Percentiles rank a stretch among this genome's conserved stretches.
Conservation (phyloP, 352 stramenopile species). For the Globisporangium heterothallicum region DNA sequence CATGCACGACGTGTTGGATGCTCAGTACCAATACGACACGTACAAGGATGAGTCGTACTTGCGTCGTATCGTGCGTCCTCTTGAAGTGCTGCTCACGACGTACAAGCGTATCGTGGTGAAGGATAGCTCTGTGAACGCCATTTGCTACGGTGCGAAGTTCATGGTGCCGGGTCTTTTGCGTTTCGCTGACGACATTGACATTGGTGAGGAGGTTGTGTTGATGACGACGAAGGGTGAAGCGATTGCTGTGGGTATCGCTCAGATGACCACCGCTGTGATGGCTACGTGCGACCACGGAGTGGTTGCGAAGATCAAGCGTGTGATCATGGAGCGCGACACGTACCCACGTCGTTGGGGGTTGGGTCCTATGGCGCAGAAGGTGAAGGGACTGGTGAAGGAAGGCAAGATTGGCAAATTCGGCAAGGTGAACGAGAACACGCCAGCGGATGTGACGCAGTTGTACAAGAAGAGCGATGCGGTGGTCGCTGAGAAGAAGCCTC, state of each 20-base stretch:
- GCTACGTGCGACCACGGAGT: slow-evolving; percentile 99
- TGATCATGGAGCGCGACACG: slow-evolving; percentile 99
- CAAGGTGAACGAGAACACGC: slow-evolving; percentile 87
- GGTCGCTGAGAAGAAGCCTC: slow-evolving; percentile 30
- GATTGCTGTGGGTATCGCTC: slow-evolving; percentile 97
- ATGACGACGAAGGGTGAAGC: slow-evolving; percentile 99
- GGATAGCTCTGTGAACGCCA: slow-evolving; percentile 99
- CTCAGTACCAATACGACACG: slow-evolving; percentile 98
- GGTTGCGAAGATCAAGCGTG: slow-evolving; percentile 99
- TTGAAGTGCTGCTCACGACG: slow-evolving; percentile 97
- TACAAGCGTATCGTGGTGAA: slow-evolving; percentile 99
- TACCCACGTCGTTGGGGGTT: slow-evolving; percentile 99
- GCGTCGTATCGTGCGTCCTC: slow-evolving; percentile 95
- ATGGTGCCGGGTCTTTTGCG: slow-evolving; percentile 99
- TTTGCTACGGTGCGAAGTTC: slow-evolving; percentile 99
- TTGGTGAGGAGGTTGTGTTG: slow-evolving; percentile 98
- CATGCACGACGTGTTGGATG: slow-evolving; percentile 99
- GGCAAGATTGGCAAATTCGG: slow-evolving; percentile 89
- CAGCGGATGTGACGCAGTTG: slow-evolving; percentile 63
- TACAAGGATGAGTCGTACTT: slow-evolving; percentile 99
- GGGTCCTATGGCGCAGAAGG: slow-evolving; percentile 98
- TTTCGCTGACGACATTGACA: slow-evolving; percentile 99
- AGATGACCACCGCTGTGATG: slow-evolving; percentile 99
- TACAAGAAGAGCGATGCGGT: slow-evolving; percentile 48
- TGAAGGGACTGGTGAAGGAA: slow-evolving; percentile 97